Base-by-base conservation (phyloP, 768 basidiomycete species). In the Termitomyces eurrhizus region DNA sequence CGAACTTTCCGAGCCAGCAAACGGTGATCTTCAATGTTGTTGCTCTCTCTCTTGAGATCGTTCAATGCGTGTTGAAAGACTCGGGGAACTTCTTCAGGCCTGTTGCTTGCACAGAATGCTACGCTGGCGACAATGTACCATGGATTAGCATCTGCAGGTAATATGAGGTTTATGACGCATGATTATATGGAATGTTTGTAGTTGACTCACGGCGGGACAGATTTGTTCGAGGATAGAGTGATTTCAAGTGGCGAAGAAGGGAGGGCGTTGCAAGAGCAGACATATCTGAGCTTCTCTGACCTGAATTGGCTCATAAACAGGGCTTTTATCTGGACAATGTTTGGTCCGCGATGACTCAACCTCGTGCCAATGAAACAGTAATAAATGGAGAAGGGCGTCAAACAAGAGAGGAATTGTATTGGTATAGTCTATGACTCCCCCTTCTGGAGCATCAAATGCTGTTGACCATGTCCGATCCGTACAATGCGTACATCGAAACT, bases 81-180 rank as follows among this genome's bases (percentile, higher is more conserved):
- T 44, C 69, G 67, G 8, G 85, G 82, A 42, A 87, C 81, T 2
- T 74, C 84, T 32, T 87, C 85, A 5, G 86, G 79, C 44, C 73
- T 72, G 64, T 88, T 89, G 67, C 81, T 79, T 7, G 84, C 81
- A 59, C 78, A 78, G 68, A 86, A 86, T 0, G 81, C 76, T 33
- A 85, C 81, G 14, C 80, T 80, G 2, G 83, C 78, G 41, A 86
- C 73, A 46, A 87, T 75, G 59, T 81, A 83, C 87, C 87, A 89
- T 4, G 85, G 81, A 59, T 79, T 84, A 4, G 68, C 49, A 48
- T 55, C 49, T 67, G 59, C 35, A 41, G 32, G 53, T 4, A 32
- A 26, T 7, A n/a, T 53, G 37, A 53, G 26, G 37, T 29, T 4
- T 11, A 16, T 41, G 26, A 26, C 24, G 29, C 8, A 39, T 18